phyloP scores from a whole-genome alignment of 208 protist species.

The Leishmania amazonensis region DNA sequence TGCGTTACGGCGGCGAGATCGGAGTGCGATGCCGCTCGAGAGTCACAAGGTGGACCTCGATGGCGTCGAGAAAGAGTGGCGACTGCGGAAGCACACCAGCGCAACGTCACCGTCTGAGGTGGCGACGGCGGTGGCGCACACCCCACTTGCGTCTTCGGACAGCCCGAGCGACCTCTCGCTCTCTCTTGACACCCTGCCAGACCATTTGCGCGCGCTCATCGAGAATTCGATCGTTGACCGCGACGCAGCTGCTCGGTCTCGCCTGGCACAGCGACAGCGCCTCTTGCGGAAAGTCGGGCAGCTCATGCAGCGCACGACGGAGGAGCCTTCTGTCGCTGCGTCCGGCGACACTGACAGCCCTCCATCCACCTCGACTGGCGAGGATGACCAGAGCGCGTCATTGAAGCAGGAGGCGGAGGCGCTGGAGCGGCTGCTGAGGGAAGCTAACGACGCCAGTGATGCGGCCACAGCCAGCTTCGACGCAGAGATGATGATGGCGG shows the following conservation, averaged over 20 bases:
- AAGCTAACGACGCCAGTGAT: constrained; percentile 12
- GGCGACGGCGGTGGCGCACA: background rate
- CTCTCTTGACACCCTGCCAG: constrained; percentile 25
- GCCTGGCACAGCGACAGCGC: constrained; percentile 7
- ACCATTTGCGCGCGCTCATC: constrained; percentile 30
- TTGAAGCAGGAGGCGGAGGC: constrained; percentile 27
- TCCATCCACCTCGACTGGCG: too few species aligned
- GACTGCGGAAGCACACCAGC: background rate
- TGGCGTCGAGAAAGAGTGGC: background rate
- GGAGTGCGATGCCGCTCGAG: background rate
- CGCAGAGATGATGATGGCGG: constrained; percentile 20
- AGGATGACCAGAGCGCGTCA: background rate
- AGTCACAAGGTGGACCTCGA: background rate
- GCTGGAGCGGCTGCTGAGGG: constrained; percentile 24
- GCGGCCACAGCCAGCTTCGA: background rate
- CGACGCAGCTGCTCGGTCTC: background rate
- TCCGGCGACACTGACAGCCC: background rate
- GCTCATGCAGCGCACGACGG: constrained; percentile 24
- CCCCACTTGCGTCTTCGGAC: background rate
- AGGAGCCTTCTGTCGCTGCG: background rate
- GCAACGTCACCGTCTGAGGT: background rate
- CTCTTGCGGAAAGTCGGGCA: constrained; percentile 26
- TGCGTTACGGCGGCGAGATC: constrained; percentile 13
- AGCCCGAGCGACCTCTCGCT: background rate
- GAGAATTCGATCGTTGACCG: constrained; percentile 15